Evolutionary conservation across 805 yeast species (phyloP), one percentile per base, ranked within the genome.

Genomic region (Torulaspora microellipsoides): DNA sequence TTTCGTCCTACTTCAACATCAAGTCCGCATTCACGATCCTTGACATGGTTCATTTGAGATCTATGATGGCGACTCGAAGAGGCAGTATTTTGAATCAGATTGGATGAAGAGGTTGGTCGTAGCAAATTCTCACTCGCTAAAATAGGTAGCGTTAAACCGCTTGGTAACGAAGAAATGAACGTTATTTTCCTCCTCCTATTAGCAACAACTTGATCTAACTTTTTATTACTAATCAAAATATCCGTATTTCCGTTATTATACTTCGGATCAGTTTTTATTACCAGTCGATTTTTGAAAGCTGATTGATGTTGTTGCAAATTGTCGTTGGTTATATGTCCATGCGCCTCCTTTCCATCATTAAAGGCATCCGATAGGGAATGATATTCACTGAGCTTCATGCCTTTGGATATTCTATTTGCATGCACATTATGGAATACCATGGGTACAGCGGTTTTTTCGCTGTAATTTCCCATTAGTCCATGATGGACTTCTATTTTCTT

Each of bases 221-320:
- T 36, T 28, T 42, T 46, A 29, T 34, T 31, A 15, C 40, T 38
- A 15, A 15, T 23, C 17, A 32, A 30, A 9, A 35, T 31, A n/a
- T 35, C 44, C 27, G 23, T 7, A 13, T 35, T 36, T 6, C 33
- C 25, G 39, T 31, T 43, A 27, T 43, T 34, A 30, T 36, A 37
- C 15, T 47, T 35, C 6, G 45, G 44, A 30, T 43, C 48, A 15
- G 44, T 40, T 33, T 44, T 47, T 8, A 47, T 44, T 20, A 34
- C 41, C 5, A 44, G 34, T 20, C 27, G 35, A 27, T 23, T 31
- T 15, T 36, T 27, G 11, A 29, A 10, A 12, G 14, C 15, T n/a
- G 34, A 15, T 12, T 17, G 31, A 2, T 20, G 25, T 8, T 7
- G 25, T 20, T 4, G 8, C 8, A 20, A 20, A 20, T 6, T 20